Evolutionary conservation across 2,329 filamentous ascomycete genomes (phyloP), one percentile per base, ranked within the genome.

Genomic region (Calonectria multiphialidica): DNA sequence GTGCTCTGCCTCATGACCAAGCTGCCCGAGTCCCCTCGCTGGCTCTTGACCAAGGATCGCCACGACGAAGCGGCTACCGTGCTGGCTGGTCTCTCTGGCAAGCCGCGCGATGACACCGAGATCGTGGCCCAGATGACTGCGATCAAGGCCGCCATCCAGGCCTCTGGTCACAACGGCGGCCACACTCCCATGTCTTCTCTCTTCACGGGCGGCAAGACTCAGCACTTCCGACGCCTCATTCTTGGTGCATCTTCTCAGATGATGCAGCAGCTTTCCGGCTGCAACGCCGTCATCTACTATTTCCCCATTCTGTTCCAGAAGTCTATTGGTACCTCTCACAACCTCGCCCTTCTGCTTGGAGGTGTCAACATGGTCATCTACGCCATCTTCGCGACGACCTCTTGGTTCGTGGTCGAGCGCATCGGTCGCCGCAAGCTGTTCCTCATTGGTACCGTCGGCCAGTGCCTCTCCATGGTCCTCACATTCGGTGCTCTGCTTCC

Each of bases 401-500:
- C 90, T 21, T 87, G 90, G 88, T 87, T 91, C 78, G 84, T 90
- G 65, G 78, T 88, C 15, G 86, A 88, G 74, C 82, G 83, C 1
- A 81, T 86, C 10, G 86, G 87, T 4, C 85, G 87, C 2, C 84
- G 87, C 16, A 86, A 84, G 76, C 77, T 88, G 10, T 85, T 88
- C 72, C 83, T 89, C 37, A 82, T 81, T 30, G 86, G 87, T 18
- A 85, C 83, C 3, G 75, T 82, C 12, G 85, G 85, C 6, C 90
- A 91, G 75, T 85, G 87, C 71, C 75, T 90, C n/a, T 89, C 88
- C 71, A 90, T 91, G 88, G 85, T 93, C 80, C 81, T 92, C 30
- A 86, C 87, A 2, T 94, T 94, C 75, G 90, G 87, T 1, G 85
- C 87, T 33, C 90, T 95, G 72, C 90, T 94, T 18, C 93, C 93